Conservation (phyloP, 441 rosid genomes). For the Pelargonium australe region DNA sequence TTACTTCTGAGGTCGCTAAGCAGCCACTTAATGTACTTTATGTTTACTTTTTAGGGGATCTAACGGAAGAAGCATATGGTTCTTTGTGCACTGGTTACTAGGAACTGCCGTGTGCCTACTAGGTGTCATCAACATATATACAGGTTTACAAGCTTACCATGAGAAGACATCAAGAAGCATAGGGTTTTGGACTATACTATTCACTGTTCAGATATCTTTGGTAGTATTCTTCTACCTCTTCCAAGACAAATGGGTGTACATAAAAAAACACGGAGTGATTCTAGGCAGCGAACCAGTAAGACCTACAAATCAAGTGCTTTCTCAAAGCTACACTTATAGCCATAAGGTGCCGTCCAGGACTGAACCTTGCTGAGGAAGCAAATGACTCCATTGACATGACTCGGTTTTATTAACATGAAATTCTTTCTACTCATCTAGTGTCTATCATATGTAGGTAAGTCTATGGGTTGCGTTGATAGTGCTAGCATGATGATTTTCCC, state of each 20-base stretch:
- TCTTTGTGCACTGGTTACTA: slow-evolving; percentile 63
- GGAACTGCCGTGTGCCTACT: slow-evolving; percentile 56
- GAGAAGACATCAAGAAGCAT: slow-evolving; percentile 43
- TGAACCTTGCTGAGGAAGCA: too few species aligned
- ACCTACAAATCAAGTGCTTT: too few species aligned
- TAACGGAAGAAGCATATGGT: slow-evolving; percentile 65
- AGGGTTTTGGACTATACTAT: slow-evolving; percentile 53
- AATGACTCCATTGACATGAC: too few species aligned
- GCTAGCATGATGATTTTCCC: too few species aligned
- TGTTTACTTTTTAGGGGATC: slow-evolving; percentile 39
- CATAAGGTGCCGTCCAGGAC: too few species aligned
- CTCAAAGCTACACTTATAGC: too few species aligned
- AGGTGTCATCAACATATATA: slow-evolving; percentile 70
- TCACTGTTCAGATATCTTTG: slow-evolving; percentile 59
- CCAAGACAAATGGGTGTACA: slow-evolving; percentile 77
- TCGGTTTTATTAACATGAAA: too few species aligned
- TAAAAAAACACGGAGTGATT: slow-evolving; percentile 47
- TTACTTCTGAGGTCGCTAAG: too few species aligned
- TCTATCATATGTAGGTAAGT: too few species aligned
- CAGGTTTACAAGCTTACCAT: slow-evolving; percentile 66
- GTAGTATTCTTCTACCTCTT: slow-evolving; percentile 63
- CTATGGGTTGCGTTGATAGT: too few species aligned
- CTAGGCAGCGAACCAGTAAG: slow-evolving; percentile 12
- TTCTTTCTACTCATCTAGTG: too few species aligned
- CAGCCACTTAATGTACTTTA: background rate